Evolutionary conservation across 2,329 filamentous ascomycete genomes (phyloP), one percentile per base, ranked within the genome.

Genomic region (Leptographium radiaticola): DNA sequence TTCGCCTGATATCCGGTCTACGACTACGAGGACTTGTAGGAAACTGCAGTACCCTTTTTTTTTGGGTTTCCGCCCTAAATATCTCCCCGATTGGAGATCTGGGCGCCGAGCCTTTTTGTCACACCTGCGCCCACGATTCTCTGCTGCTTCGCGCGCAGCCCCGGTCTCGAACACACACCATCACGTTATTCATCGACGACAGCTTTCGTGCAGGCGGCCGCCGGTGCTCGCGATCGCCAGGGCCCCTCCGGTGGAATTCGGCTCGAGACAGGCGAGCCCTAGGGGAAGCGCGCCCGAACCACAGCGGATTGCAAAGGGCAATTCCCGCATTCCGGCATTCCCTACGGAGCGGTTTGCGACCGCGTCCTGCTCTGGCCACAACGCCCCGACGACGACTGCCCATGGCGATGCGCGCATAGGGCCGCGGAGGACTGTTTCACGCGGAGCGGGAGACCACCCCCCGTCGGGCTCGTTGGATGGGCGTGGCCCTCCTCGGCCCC

Each of bases 401-500:
- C 49, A 55, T 55, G 53, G 53, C 53, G 20, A 46, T 38, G 34
- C 46, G 34, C 30, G 45, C 45, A 46, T 46, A 50, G 5, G 25
- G 20, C 25, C 16, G 16, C 31, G n/a, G 34, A 20, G 16, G 36
- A 31, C 18, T 31, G n/a, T 30, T 47, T 30, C 18, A 25, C 40
- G 31, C 34, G 38, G 49, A 42, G 48, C 30, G 43, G 43, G 43
- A 45, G 16, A 45, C 43, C 3, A 39, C 34, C 47, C 42, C 47
- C 30, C 16, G 16, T 39, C 47, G n/a, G 20, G 40, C 55, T 58
- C 51, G 59, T 58, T 58, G 56, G 56, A 60, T 49, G 53, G 52
- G 51, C 44, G 49, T 25, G 42, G 40, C 36, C 49, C 16, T n/a
- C 34, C 31, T 18, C 40, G 12, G 51, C 34, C 38, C n/a, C 40